Conservation (phyloP, 495 filamentous ascomycete genomes). For the Lepidopterella palustris region DNA sequence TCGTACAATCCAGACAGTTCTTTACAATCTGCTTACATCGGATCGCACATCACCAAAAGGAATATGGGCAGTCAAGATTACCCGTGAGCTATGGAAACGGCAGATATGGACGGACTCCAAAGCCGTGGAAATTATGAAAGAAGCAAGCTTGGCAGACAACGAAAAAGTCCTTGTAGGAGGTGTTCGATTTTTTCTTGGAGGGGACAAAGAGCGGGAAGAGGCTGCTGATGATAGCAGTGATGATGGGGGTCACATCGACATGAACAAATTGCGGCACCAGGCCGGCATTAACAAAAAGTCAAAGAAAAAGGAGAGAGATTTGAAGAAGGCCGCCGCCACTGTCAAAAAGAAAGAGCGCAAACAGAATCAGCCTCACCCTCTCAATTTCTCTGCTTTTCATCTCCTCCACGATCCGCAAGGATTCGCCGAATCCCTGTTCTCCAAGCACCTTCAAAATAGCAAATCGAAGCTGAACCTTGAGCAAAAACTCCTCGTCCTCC, state of each 20-base stretch:
- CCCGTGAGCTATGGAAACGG: slow-evolving; percentile 79
- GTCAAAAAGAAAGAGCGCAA: slow-evolving; percentile 77
- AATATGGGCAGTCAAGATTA: slow-evolving; percentile 89
- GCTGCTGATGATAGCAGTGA: slow-evolving; percentile 82
- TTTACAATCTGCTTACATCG: slow-evolving; percentile 82
- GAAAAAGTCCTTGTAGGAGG: slow-evolving; percentile 84
- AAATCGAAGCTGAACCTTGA: slow-evolving; percentile 87
- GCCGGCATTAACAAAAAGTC: slow-evolving; percentile 91
- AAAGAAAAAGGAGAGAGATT: slow-evolving; percentile 70
- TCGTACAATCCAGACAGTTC: slow-evolving; percentile 80
- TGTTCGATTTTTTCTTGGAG: slow-evolving; percentile 90
- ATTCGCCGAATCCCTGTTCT: slow-evolving; percentile 85
- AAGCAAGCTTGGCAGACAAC: slow-evolving; percentile 72
- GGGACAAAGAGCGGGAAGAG: slow-evolving; percentile 90
- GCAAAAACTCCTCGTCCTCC: slow-evolving; percentile 78
- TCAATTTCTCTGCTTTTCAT: slow-evolving; percentile 98
- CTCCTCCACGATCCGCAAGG: slow-evolving; percentile 92
- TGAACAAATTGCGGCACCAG: slow-evolving; percentile 76
- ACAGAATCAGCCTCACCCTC: slow-evolving; percentile 74
- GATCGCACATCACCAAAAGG: slow-evolving; percentile 79
- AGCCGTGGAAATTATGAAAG: slow-evolving; percentile 91
- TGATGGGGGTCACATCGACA: slow-evolving; percentile 66
- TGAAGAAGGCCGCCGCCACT: slow-evolving; percentile 71
- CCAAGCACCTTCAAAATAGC: slow-evolving; percentile 79
- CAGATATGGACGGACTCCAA: slow-evolving; percentile 85